phyloP scores from a whole-genome alignment of 306 rosid species.

The Cercis canadensis region DNA sequence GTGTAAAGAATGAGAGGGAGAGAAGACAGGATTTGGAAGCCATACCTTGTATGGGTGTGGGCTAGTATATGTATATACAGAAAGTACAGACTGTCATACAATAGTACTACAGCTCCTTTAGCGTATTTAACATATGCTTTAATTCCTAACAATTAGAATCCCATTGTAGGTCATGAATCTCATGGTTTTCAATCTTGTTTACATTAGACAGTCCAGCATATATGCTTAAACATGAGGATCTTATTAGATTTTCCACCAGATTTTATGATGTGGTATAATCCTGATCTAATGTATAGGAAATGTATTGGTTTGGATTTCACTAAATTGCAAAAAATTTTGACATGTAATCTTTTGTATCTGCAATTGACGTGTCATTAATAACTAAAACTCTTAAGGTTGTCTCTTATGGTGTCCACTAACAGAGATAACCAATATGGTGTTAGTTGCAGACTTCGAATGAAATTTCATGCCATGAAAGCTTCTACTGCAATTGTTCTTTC shows the following conservation, averaged over 20 bases:
- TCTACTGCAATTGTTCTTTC: neutral
- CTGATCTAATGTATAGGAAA: neutral
- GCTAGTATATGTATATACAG: no score
- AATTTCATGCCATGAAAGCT: slow-evolving; percentile 7
- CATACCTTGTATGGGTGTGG: no score
- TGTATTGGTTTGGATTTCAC: slow-evolving; percentile 2
- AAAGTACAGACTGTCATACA: no score
- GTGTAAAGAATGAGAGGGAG: no score
- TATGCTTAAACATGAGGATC: slow-evolving; percentile 16
- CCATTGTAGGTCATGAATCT: slow-evolving; percentile 17
- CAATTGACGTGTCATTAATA: neutral
- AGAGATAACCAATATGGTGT: neutral
- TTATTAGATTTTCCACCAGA: slow-evolving; percentile 16
- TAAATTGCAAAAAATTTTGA: neutral
- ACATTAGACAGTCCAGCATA: neutral
- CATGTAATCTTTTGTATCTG: neutral
- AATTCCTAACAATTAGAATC: neutral
- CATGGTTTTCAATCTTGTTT: slow-evolving; percentile 19
- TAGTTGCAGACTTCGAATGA: slow-evolving; percentile 18
- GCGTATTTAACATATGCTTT: no score
- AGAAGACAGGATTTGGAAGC: no score
- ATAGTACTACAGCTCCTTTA: no score
- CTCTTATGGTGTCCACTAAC: neutral
- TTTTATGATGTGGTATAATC: slow-evolving; percentile 21
- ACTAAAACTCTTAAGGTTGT: neutral